These are phyloP conservation scores for Juglanconis sp. DNA, from an alignment of 2,329 filamentous ascomycete species.

Conservation along the genomic window DNA sequence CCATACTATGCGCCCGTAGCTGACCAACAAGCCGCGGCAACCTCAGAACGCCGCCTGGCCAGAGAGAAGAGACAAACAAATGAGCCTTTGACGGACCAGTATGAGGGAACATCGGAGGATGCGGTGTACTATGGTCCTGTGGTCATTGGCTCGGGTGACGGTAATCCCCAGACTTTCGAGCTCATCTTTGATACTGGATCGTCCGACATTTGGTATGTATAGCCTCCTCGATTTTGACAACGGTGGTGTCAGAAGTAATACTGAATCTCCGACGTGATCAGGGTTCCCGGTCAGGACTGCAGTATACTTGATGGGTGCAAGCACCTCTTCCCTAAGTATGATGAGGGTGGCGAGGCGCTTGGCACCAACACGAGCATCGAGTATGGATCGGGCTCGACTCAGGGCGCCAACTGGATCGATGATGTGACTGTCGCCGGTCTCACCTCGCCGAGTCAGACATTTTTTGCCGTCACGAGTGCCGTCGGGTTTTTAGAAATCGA, in stretches of 20 bases:
- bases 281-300: conserved; percentile 3
- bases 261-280: neutral
- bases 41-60: neutral
- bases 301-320: neutral
- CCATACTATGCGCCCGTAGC: conserved; percentile 10
- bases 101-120: conserved; percentile 5
- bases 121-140: conserved; percentile 6
- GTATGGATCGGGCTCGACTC: conserved; percentile 10
- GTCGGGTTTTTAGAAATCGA: conserved; percentile 3
- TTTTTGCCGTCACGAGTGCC: conserved; percentile 7
- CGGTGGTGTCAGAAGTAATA: neutral
- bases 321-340: conserved; percentile 1
- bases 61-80: conserved; percentile 3
- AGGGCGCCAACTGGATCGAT: conserved; percentile 8
- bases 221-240: neutral
- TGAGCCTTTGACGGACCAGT: conserved; percentile 3
- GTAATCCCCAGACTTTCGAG: conserved; percentile 8
- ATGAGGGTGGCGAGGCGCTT: neutral
- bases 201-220: conserved; percentile 1
- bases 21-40: conserved; percentile 1
- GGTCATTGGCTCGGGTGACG: conserved; percentile 1
- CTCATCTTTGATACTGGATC: conserved; percentile 7
- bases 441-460: conserved; percentile 1
- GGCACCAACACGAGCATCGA: conserved; percentile 3
- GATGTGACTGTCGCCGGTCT: conserved; percentile 13